Evolutionary conservation across 768 basidiomycete genomes (phyloP), one percentile per base, ranked within the genome.

Genomic region (Lactarius trivialis): DNA sequence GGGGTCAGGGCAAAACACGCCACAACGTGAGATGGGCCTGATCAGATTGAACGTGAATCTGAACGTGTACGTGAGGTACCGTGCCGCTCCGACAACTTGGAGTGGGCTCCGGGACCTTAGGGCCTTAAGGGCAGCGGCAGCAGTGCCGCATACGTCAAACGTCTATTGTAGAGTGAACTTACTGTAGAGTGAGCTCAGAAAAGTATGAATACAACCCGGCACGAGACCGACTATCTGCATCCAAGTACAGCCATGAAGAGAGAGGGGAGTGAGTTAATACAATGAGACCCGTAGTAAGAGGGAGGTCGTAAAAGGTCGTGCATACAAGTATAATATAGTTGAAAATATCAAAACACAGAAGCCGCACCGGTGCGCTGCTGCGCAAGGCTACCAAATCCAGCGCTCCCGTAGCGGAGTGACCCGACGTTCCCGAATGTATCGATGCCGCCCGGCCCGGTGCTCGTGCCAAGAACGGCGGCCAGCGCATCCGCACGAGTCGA

Each of bases 361-460:
- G 30, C 14, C 1, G 54, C 48, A 7, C 60, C 66, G 11, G 56
- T 32, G 28, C 64, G 58, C 56, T 58, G 64, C 56, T 45, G 55
- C 41, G 60, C 60, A 17, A 36, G 17, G 26, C 34, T 39, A 21
- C 64, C 60, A 41, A 57, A 56, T 49, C 56, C 56, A 17, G 58
- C 49, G 32, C 56, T n/a, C 8, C 66, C 66, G 8, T 66, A 67
- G 26, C 66, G 32, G 34, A 67, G 60, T 15, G 56, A 43, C 4
- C 66, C 66, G 33, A 60, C 55, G 28, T 67, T 67, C 24, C 66
- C 66, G 21, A 67, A 67, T 1, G 66, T 67, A 26, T 67, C 66
- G 19, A 65, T 30, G 1, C 66, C 66, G 48, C 55, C 64, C 15
- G 56, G 33, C 43, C 63, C 56, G 2, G 34, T 48, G 41, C 60